These are phyloP conservation scores for Neurospora sp. DNA, from an alignment of 495 filamentous ascomycete genomes.

Conservation along the genomic window DNA sequence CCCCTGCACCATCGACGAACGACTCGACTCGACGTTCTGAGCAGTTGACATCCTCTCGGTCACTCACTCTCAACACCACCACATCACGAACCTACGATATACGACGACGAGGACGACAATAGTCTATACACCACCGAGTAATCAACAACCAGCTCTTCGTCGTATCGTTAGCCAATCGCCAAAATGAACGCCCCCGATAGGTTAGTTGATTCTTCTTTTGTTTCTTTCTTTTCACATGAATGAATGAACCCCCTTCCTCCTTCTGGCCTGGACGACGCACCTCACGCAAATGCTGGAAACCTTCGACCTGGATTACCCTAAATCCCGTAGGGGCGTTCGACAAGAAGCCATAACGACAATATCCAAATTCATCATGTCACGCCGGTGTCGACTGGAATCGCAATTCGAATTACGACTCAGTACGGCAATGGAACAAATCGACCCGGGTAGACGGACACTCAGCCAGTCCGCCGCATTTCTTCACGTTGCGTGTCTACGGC, in stretches of 20 bases:
- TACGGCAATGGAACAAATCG: neutral
- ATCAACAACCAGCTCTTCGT: neutral
- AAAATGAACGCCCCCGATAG: constrained; percentile 67
- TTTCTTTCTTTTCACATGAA: neutral
- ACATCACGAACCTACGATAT: neutral
- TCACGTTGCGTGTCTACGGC: neutral
- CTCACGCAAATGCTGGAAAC: neutral
- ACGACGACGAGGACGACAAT: constrained; percentile 2
- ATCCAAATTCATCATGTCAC: neutral
- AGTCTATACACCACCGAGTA: neutral
- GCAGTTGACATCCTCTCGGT: neutral
- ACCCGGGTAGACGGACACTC: neutral
- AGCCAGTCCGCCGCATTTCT: neutral
- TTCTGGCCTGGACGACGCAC: neutral
- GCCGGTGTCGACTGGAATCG: neutral
- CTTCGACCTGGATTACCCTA: neutral
- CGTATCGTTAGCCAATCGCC: neutral
- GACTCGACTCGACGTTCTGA: neutral
- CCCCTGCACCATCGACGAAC: neutral
- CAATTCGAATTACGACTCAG: neutral
- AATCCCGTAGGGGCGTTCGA: neutral
- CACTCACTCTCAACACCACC: neutral
- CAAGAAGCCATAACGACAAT: neutral
- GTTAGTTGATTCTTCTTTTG: constrained; percentile 27
- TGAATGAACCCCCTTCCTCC: neutral